Evolutionary conservation across 106 monocot genomes (phyloP).

Genomic region (Platanthera zijinensis): DNA sequence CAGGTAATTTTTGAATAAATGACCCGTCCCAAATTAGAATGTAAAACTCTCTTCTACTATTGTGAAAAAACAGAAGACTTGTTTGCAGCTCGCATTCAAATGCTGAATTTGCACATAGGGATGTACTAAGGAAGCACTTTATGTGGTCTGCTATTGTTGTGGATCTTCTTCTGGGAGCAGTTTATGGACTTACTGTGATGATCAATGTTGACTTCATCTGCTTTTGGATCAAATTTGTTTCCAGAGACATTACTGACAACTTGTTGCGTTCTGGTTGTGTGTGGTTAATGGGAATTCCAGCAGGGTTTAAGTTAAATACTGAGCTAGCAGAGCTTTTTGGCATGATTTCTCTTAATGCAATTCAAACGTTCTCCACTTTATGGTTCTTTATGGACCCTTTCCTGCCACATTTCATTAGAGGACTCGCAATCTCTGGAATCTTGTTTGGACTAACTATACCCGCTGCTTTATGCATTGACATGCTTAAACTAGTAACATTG

Average conservation of each 20-base stretch:
- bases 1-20: conserved; percentile 34
- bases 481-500: conserved; percentile 58
- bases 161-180: conserved; percentile 60
- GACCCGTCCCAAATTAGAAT: background rate
- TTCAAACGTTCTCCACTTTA: conserved; percentile 86
- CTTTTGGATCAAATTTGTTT: conserved; percentile 19
- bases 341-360: conserved; percentile 73
- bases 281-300: conserved; percentile 97
- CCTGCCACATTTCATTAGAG: conserved; percentile 27
- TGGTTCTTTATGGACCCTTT: conserved; percentile 46
- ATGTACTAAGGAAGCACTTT: conserved; percentile 47
- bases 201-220: conserved; percentile 27
- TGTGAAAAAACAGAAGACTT: background rate
- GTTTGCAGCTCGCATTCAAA: conserved; percentile 50
- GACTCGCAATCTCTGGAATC: conserved; percentile 48
- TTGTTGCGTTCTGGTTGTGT: conserved; percentile 85
- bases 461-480: conserved; percentile 74
- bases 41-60: background rate
- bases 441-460: conserved; percentile 59
- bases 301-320: conserved; percentile 93
- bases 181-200: conserved; percentile 43
- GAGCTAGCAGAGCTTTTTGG: conserved; percentile 79
- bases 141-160: conserved; percentile 59
- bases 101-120: conserved; percentile 59
- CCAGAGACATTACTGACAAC: conserved; percentile 41